Evolutionary conservation across 345 rosid genomes (phyloP), one percentile per base, ranked within the genome.

Genomic region (Populus euphratica): DNA sequence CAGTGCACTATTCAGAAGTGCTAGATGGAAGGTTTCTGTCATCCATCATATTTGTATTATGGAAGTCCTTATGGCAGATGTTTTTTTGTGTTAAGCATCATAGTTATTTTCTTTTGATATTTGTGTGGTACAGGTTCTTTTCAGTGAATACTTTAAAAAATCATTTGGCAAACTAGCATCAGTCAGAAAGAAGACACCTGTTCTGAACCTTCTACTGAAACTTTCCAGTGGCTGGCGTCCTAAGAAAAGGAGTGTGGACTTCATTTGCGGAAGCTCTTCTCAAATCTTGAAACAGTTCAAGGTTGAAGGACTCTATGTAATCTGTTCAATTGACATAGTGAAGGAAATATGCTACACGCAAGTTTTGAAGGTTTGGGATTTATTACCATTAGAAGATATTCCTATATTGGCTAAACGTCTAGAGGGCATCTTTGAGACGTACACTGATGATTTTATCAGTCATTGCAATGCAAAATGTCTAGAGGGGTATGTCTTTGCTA

Each of bases 161-260:
- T 88, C 92, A 27, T 90, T 88, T 79, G 82, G 82, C 69, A 90
- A 81, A 73, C 52, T 88, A 81, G 29, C 75, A 44, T 77, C 88
- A 8, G 27, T 47, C 16, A 67, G 50, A 43, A 70, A 6, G 8
- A 82, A 88, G 80, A 78, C 43, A 35, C 66, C 62, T 1, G 83
- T 81, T 61, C 56, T 90, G 54, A 76, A 72, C 61, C 76, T 79
- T 62, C 69, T 90, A 36, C 67, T 79, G 59, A 80, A 52, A 74
- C 86, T 90, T 61, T 77, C 91, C 2, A 61, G 79, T 27, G 93
- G 93, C 49, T 87, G 90, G 91, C 83, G 90, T 29, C 91, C 91
- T 2, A 85, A 81, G 84, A 83, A 38, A 47, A 73, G 72, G 38
- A 80, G 80, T 36, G 78, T 81, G 38, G 87, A 89, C 43, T 7